Conservation (phyloP, 768 basidiomycete genomes). For the Leccinum imitatum region DNA sequence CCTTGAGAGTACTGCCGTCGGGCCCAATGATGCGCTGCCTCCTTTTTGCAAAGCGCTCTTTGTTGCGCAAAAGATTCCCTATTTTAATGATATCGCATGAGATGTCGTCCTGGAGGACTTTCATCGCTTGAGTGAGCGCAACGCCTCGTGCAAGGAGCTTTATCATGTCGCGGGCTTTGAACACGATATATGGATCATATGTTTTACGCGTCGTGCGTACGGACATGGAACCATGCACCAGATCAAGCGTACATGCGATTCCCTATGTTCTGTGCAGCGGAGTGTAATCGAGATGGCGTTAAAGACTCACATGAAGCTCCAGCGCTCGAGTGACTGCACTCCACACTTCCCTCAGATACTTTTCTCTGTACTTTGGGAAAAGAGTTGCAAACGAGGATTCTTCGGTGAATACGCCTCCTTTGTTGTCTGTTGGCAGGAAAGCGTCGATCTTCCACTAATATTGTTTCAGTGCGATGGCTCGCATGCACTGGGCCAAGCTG, state of each 20-base stretch:
- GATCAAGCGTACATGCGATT: conserved; percentile 86
- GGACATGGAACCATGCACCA: conserved; percentile 97
- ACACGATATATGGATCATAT: conserved; percentile 92
- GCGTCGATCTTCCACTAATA: conserved; percentile 84
- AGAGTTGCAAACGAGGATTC: conserved; percentile 98
- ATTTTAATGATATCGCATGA: conserved; percentile 99
- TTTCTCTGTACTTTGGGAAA: conserved; percentile 98
- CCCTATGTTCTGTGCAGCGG: conserved; percentile 49
- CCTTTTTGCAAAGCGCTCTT: conserved; percentile 94
- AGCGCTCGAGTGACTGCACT: conserved; percentile 82
- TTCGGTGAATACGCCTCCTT: conserved; percentile 81
- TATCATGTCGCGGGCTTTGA: conserved; percentile 95
- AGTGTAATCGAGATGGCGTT: conserved; percentile 1
- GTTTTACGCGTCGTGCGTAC: conserved; percentile 97
- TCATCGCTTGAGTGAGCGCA: conserved; percentile 77
- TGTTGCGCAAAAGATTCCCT: conserved; percentile 89
- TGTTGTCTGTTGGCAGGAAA: conserved; percentile 74
- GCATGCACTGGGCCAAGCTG: neutral
- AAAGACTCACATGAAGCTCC: conserved; percentile 65
- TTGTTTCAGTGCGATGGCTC: conserved; percentile 13
- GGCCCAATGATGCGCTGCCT: conserved; percentile 97
- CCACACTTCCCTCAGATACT: conserved; percentile 94
- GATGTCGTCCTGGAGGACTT: conserved; percentile 84
- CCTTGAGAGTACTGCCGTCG: conserved; percentile 96
- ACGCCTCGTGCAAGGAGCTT: conserved; percentile 95